phyloP scores from a whole-genome alignment of 2,329 filamentous ascomycete species.

The Fusarium concolor region DNA sequence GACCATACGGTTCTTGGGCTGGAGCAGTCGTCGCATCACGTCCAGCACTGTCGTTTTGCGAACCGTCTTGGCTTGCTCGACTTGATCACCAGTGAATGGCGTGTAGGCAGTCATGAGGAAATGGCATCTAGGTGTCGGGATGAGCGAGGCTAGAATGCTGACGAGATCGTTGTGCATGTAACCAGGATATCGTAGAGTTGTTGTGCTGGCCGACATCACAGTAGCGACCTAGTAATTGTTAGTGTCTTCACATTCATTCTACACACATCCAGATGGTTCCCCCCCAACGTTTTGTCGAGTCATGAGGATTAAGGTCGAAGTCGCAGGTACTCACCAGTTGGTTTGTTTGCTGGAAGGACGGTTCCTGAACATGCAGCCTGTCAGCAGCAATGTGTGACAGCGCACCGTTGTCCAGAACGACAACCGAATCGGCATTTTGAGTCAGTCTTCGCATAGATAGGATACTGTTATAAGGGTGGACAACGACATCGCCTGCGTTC shows the following conservation, averaged over 20 bases:
- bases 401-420: constrained; percentile 96
- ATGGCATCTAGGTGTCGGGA: constrained; percentile 95
- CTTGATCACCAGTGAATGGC: constrained; percentile 94
- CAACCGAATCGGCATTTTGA: constrained; percentile 96
- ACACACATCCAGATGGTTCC: not conserved
- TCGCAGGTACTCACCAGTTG: constrained; percentile 73
- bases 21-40: constrained; percentile 93
- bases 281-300: not conserved
- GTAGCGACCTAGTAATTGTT: constrained; percentile 76
- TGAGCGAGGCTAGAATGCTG: constrained; percentile 94
- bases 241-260: not conserved
- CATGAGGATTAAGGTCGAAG: too few relatives aligned
- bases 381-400: constrained; percentile 94
- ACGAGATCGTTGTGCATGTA: constrained; percentile 99
- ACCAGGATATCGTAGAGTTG: constrained; percentile 93
- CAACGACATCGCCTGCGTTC: constrained; percentile 88
- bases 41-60: constrained; percentile 98
- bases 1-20: constrained; percentile 99
- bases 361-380: constrained; percentile 91
- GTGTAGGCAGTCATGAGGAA: constrained; percentile 99
- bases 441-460: constrained; percentile 90
- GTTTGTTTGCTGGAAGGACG: constrained; percentile 97
- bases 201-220: constrained; percentile 98
- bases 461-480: constrained; percentile 98
- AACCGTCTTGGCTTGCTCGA: constrained; percentile 96